These are phyloP conservation scores for Millerago galiae DNA, from an alignment of 805 yeast genomes.

Conservation along the genomic window DNA sequence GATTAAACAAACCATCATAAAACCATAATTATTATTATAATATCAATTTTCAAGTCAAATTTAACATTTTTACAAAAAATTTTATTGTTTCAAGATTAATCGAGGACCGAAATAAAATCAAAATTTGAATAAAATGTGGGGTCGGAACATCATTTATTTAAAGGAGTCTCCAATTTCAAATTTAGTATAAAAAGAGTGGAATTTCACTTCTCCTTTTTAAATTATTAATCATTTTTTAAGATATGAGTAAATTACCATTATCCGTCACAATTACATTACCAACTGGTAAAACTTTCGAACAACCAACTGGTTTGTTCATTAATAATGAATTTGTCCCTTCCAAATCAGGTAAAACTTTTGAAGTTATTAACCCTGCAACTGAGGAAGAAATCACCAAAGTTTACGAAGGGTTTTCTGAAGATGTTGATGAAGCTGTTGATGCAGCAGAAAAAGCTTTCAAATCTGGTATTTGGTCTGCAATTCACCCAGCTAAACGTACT, in stretches of 20 bases:
- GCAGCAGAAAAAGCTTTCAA: constrained; percentile 11
- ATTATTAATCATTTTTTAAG: not conserved
- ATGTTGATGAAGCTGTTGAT: constrained; percentile 9
- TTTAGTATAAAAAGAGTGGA: not conserved
- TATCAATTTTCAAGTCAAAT: no score
- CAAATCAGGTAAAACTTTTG: constrained; percentile 8
- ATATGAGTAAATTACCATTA: constrained; percentile 8
- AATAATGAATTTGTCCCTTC: constrained; percentile 11
- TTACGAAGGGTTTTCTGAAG: constrained; percentile 9
- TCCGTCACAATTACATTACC: constrained; percentile 8
- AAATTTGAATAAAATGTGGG: constrained; percentile 1
- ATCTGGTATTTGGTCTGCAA: constrained; percentile 10
- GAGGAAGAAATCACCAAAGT: constrained; percentile 10
- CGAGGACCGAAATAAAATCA: no score
- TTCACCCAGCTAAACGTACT: constrained; percentile 10
- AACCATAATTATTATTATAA: no score
- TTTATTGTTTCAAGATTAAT: no score
- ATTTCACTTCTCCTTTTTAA: not conserved
- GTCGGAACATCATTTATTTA: constrained; percentile 3
- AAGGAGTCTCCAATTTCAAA: not conserved
- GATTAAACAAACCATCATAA: no score
- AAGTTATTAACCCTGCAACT: constrained; percentile 9
- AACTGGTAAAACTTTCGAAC: constrained; percentile 11
- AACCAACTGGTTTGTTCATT: constrained; percentile 13
- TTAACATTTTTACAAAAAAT: no score